Conservation (phyloP, 2,329 filamentous ascomycete genomes). For the Aspergillus floridensis region DNA sequence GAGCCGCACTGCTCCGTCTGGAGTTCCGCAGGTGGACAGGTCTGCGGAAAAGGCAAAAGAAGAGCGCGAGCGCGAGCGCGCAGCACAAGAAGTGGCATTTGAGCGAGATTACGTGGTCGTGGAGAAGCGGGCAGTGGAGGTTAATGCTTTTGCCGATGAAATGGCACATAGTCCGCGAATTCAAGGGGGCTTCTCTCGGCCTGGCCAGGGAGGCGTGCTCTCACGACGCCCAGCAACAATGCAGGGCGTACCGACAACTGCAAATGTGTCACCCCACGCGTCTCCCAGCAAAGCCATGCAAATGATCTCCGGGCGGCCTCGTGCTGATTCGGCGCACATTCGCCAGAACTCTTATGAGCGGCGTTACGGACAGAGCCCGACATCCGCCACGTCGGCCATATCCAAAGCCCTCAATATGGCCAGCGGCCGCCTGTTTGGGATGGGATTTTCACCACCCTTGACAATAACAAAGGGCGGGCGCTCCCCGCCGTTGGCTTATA, state of each 20-base stretch:
- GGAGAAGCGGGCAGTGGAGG: slow-evolving; percentile 91
- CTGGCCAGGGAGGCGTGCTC: slow-evolving; percentile 61
- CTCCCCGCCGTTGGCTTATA: slow-evolving; percentile 50
- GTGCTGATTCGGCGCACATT: slow-evolving; percentile 61
- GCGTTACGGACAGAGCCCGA: slow-evolving; percentile 68
- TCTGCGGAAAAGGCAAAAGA: slow-evolving; percentile 32
- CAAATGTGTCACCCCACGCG: slow-evolving; percentile 66
- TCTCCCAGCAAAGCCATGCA: slow-evolving; percentile 71
- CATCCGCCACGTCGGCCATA: slow-evolving; percentile 83
- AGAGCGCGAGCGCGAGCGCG: slow-evolving; percentile 59
- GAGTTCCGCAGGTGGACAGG: slow-evolving; percentile 48
- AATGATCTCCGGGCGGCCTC: slow-evolving; percentile 64
- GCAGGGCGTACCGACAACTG: slow-evolving; percentile 67
- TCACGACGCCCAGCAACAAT: slow-evolving; percentile 70
- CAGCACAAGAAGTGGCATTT: slow-evolving; percentile 82
- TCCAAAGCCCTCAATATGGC: slow-evolving; percentile 94
- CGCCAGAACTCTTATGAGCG: slow-evolving; percentile 79
- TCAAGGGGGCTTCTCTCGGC: slow-evolving; percentile 49
- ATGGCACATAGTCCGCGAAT: slow-evolving; percentile 76
- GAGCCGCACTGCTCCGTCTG: slow-evolving; percentile 47
- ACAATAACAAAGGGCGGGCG: slow-evolving; percentile 45
- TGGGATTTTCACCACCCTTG: slow-evolving; percentile 51
- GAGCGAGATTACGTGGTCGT: slow-evolving; percentile 95
- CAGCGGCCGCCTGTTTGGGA: slow-evolving; percentile 59
- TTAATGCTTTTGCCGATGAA: slow-evolving; percentile 96